Percentiles rank a stretch among this genome's conserved stretches.
Evolutionary conservation across 371 early-diverging fungal genomes (phyloP).

Genomic region (Syncephalastrum racemosum): DNA sequence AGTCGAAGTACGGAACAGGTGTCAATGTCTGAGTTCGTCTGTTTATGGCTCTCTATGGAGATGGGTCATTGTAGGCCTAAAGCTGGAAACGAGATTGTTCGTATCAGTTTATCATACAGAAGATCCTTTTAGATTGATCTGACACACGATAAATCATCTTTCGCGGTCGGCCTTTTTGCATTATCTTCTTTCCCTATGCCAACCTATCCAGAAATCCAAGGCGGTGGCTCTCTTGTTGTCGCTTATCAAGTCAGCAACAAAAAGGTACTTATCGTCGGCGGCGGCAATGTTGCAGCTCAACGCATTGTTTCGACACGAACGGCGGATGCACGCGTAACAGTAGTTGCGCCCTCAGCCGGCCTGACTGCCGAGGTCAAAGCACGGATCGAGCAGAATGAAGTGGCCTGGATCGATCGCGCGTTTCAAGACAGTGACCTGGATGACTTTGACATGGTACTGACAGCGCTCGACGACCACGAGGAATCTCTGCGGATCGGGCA

Average conservation of each 20-base stretch:
- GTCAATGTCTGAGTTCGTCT: too few species aligned
- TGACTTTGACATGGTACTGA: constrained; percentile 71
- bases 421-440: constrained; percentile 62
- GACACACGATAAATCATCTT: too few species aligned
- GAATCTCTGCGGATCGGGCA: constrained; percentile 72
- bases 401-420: constrained; percentile 59
- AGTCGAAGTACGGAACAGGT: too few species aligned
- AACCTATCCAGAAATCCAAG: constrained; percentile 42
- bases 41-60: too few species aligned
- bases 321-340: constrained; percentile 76
- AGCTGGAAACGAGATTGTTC: neutral
- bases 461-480: constrained; percentile 76
- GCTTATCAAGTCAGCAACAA: constrained; percentile 74
- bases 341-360: constrained; percentile 68
- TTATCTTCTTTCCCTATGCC: too few species aligned
- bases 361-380: constrained; percentile 65
- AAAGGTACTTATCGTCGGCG: constrained; percentile 81
- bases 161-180: too few species aligned
- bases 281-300: constrained; percentile 78
- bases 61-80: too few species aligned
- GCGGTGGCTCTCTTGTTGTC: constrained; percentile 79
- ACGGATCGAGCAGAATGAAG: constrained; percentile 59
- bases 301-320: constrained; percentile 78
- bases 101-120: constrained; percentile 1
- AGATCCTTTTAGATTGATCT: neutral